Evolutionary conservation across 2,329 filamentous ascomycete species (phyloP), one percentile per base, ranked within the genome.

Genomic region (Emericellopsis cladophorae): DNA sequence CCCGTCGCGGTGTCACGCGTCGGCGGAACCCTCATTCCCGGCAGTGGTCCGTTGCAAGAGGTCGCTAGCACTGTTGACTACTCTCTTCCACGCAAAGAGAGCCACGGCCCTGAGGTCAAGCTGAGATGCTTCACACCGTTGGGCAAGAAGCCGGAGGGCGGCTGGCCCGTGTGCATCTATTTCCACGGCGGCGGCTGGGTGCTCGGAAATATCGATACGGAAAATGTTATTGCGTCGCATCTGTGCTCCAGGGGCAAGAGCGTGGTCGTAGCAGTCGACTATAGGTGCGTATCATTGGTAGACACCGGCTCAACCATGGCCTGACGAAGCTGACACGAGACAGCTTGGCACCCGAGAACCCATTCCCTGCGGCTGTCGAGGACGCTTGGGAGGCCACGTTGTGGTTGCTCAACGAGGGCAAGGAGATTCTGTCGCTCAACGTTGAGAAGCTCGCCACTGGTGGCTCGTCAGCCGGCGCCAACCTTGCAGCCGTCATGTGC

Each of bases 161-260:
- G 74, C 22, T 77, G 72, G 72, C 73, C 73, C 2, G 62, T 69
- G 7, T 65, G 70, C 51, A 47, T 77, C 4, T 79, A 74, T 51
- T 72, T 66, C 48, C 74, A 78, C 47, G 74, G 73, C 5, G 73
- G 73, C 1, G 74, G 73, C 4, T 78, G 72, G 71, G 72, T 76
- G 4, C 48, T 76, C 24, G 73, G 73, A 0, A 72, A 68, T 36
- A 73, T 76, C 35, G 62, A 72, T 44, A 75, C 70, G 0, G 74
- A 78, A 55, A 76, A 77, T 46, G 62, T 65, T 4, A 67, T 76
- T 4, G 70, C 69, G 39, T 66, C 70, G n/a, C 66, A 75, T 47
- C 51, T 78, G 10, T 74, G 70, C 45, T 59, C 60, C 18, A 57
- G 68, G 10, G 65, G 61, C 1, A 63, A 62, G 7, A 70, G 65